phyloP scores from a whole-genome alignment of 1,284 basidiomycete species.

The Ustilago xerochloae region DNA sequence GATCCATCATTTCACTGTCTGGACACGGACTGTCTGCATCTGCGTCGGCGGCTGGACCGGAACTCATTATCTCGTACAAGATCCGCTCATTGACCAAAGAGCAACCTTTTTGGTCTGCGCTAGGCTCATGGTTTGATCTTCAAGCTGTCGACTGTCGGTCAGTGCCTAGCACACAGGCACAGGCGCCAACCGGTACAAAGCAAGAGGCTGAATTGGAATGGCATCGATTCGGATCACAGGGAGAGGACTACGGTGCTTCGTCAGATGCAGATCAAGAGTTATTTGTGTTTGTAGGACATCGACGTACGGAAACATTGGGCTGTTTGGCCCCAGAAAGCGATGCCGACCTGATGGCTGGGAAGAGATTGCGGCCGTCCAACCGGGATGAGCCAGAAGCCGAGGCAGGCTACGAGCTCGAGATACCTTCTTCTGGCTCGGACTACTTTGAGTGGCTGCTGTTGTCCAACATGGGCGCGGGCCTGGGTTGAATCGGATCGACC shows the following conservation, averaged over 20 bases:
- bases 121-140: constrained; percentile 83
- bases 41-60: constrained; percentile 6
- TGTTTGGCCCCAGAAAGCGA: constrained; percentile 46
- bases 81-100: constrained; percentile 81
- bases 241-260: constrained; percentile 24
- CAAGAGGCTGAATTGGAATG: background rate
- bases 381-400: background rate
- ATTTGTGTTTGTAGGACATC: constrained; percentile 56
- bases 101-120: constrained; percentile 81
- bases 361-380: constrained; percentile 25
- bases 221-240: constrained; percentile 36
- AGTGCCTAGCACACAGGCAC: background rate
- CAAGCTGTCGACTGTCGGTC: constrained; percentile 71
- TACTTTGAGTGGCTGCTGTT: constrained; percentile 59
- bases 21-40: background rate
- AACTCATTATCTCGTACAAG: constrained; percentile 72
- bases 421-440: constrained; percentile 28
- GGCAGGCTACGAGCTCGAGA: constrained; percentile 11
- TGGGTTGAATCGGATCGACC: constrained; percentile 15
- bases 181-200: background rate
- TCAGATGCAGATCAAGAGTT: constrained; percentile 47
- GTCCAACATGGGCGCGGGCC: constrained; percentile 31
- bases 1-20: constrained; percentile 58
- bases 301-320: constrained; percentile 41
- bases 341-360: constrained; percentile 53